These are phyloP conservation scores for Pseudonectria foliicola DNA, from an alignment of 2,329 filamentous ascomycete genomes.

Conservation along the genomic window DNA sequence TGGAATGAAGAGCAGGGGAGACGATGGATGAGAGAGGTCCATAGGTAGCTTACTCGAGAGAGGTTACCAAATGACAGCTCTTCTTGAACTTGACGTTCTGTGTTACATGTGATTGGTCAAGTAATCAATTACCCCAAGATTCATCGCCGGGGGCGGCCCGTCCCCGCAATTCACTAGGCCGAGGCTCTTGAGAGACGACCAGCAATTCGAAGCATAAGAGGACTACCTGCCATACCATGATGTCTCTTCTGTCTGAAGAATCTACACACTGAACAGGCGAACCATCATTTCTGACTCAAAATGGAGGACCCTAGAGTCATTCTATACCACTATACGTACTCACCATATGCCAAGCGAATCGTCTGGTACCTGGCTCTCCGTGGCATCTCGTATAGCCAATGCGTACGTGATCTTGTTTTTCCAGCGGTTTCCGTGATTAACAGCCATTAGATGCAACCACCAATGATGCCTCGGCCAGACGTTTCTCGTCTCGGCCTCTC, in stretches of 20 bases:
- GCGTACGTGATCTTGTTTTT: conserved; percentile 40
- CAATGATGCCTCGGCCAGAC: conserved; percentile 59
- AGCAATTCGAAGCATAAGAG: too few relatives aligned
- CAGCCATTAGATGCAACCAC: conserved; percentile 53
- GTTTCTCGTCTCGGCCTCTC: conserved; percentile 51
- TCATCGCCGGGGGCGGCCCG: too few relatives aligned
- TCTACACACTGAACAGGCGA: neutral
- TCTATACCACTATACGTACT: conserved; percentile 59
- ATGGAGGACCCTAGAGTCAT: conserved; percentile 35
- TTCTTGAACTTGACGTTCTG: too few relatives aligned
- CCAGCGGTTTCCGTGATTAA: neutral
- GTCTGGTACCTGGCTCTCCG: conserved; percentile 63
- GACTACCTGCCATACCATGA: too few relatives aligned
- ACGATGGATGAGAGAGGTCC: too few relatives aligned
- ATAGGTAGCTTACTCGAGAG: too few relatives aligned
- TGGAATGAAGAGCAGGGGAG: neutral
- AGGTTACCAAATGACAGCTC: neutral
- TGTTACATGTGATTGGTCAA: too few relatives aligned
- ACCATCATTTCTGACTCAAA: neutral
- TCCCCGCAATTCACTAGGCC: too few relatives aligned
- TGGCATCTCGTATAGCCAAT: conserved; percentile 59
- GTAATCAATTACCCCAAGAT: too few relatives aligned
- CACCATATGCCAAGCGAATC: conserved; percentile 57
- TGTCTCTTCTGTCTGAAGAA: neutral
- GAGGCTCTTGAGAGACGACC: too few relatives aligned